Evolutionary conservation across 169 alveolate species (phyloP).

Genomic region (Eimeria zaria): DNA sequence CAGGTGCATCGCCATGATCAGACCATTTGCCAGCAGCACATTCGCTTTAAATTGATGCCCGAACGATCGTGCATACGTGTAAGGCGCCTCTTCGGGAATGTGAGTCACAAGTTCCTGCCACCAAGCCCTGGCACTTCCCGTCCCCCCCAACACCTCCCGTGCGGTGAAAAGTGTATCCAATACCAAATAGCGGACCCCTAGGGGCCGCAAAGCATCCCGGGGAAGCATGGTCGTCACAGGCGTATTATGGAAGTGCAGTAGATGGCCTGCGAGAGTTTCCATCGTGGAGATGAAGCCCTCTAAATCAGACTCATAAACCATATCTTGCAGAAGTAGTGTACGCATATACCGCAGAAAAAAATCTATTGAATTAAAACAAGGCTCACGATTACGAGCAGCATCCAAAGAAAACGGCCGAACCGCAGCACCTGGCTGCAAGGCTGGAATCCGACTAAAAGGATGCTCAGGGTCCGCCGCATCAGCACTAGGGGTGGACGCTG

Average conservation of each 20-base stretch:
- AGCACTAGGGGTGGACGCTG: not conserved
- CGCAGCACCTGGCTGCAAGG: not conserved
- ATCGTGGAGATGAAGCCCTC: not conserved
- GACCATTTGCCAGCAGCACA: not conserved
- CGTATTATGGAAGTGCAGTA: not conserved
- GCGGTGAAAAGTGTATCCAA: not conserved
- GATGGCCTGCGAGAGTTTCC: not conserved
- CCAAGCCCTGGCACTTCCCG: not conserved
- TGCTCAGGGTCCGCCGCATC: not conserved
- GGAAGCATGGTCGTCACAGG: not conserved
- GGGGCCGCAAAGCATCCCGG: not conserved
- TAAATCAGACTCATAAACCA: not conserved
- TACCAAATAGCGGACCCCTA: conserved; percentile 1
- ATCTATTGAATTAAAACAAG: not conserved
- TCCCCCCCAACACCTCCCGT: not conserved
- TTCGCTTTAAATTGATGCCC: not conserved
- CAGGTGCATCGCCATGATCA: not conserved
- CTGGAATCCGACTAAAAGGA: not conserved
- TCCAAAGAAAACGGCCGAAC: not conserved
- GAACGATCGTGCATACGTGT: not conserved
- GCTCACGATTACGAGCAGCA: not conserved
- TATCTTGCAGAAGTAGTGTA: not conserved
- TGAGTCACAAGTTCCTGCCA: not conserved
- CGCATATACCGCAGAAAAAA: not conserved
- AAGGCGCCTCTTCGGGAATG: not conserved